Evolutionary conservation across 2,329 filamentous ascomycete species (phyloP), one percentile per base, ranked within the genome.

Genomic region (Arthrobotrys megalospora): DNA sequence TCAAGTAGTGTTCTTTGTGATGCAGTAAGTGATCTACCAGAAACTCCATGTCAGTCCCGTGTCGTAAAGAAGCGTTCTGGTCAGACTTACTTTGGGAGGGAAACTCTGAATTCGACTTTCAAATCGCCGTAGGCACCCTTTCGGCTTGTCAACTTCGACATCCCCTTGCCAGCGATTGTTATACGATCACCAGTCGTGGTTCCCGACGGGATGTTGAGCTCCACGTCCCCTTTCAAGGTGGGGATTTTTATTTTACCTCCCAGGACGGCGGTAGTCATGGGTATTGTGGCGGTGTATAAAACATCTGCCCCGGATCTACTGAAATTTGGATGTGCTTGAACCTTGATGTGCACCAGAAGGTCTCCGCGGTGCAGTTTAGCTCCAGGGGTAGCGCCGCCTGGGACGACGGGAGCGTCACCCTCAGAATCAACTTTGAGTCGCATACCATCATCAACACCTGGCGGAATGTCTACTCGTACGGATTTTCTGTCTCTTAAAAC

Each of bases 401-500:
- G 48, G 34, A 69, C 32, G 7, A 90, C 87, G 21, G 96, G 92
- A 14, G 93, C 91, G 83, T 99, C 95, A 80, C 96, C 96, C 83
- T 96, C 94, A 28, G 92, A 92, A 75, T 91, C 90, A 32, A 99
- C 89, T 65, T 93, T 89, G 82, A 99, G 86, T 72, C 93, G 90
- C 95, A 98, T 98, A 69, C 95, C 94, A 84, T 99, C 95, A 84
- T 98, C 96, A 36, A 99, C 94, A 80, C 96, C 96, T 21, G 92
- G 94, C 0, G 96, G 96, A 53, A 99, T 97, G 82, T 98, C 94
- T 50, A 99, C 89, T 32, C 89, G 92, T 62, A 99, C 90, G 0
- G 92, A 93, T 86, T 93, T 93, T 79, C 90, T 88, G 82, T 97
- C 93, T 81, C 93, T 89, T 41, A 93, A 89, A 14, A 96, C 94